Evolutionary conservation across 2,329 filamentous ascomycete genomes (phyloP).

Genomic region (Colletotrichum musae): DNA sequence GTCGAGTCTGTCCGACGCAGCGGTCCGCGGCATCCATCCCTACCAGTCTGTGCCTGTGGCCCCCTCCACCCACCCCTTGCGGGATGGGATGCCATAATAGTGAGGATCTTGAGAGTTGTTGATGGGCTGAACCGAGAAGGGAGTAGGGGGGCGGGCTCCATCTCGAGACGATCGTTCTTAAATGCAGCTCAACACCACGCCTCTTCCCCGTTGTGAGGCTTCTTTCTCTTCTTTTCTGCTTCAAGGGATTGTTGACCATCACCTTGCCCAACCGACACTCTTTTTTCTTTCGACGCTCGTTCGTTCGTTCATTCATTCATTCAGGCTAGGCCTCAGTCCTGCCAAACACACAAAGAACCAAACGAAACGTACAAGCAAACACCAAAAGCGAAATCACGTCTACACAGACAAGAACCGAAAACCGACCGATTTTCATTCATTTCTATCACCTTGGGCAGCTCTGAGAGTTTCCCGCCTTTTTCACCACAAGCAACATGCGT

Average conservation of each 20-base stretch:
- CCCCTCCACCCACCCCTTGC: constrained; percentile 4
- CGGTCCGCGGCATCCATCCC: constrained; percentile 12
- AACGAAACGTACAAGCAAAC: constrained; percentile 16
- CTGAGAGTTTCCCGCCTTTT: constrained; percentile 31
- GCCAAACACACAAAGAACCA: constrained; percentile 1
- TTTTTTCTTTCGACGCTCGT: constrained; percentile 17
- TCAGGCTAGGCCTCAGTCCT: constrained; percentile 21
- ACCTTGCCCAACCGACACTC: constrained; percentile 37
- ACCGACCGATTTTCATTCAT: constrained; percentile 27
- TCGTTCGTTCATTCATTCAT: constrained; percentile 35
- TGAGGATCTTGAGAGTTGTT: constrained; percentile 3
- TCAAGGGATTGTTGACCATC: constrained; percentile 41
- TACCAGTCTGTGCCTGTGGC: no score
- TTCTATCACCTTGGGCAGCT: constrained; percentile 8
- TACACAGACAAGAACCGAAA: neutral
- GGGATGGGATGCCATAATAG: constrained; percentile 10
- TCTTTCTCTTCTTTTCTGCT: constrained; percentile 25
- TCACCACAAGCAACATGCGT: constrained; percentile 6
- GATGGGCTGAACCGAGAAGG: neutral
- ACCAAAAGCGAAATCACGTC: no score
- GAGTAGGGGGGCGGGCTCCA: constrained; percentile 9
- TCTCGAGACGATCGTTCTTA: constrained; percentile 20
- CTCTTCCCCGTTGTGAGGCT: neutral
- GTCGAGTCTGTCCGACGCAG: constrained; percentile 13
- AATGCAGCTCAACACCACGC: constrained; percentile 31